These are phyloP conservation scores for Austroboletus niveus DNA, from an alignment of 1,284 basidiomycete species.

Conservation along the genomic window DNA sequence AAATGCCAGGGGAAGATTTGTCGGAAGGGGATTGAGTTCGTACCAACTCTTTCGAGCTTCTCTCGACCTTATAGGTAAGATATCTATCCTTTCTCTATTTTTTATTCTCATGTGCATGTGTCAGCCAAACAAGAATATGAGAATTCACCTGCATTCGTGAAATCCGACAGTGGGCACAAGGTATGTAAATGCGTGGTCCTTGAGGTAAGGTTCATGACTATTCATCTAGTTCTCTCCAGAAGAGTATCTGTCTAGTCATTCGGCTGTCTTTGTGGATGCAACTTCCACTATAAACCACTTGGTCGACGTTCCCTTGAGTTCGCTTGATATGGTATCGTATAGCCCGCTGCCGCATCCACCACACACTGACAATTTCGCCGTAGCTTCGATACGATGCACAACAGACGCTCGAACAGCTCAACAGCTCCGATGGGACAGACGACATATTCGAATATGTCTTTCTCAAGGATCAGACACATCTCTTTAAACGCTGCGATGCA, in stretches of 20 bases:
- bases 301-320: conserved; percentile 69
- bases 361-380: background rate
- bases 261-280: conserved; percentile 76
- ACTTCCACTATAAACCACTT: conserved; percentile 80
- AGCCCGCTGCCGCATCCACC: background rate
- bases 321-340: conserved; percentile 59
- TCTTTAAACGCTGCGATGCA: conserved; percentile 63
- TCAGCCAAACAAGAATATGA: conserved; percentile 72
- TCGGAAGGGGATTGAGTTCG: conserved; percentile 76
- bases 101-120: conserved; percentile 7
- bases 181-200: conserved; percentile 33
- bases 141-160: conserved; percentile 65
- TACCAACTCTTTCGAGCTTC: conserved; percentile 86
- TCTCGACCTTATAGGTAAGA: conserved; percentile 73
- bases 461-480: conserved; percentile 63
- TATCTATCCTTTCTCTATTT: background rate
- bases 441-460: conserved; percentile 80
- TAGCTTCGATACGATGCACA: conserved; percentile 78
- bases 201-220: conserved; percentile 4
- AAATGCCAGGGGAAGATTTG: conserved; percentile 48
- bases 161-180: conserved; percentile 46
- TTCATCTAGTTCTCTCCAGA: conserved; percentile 49
- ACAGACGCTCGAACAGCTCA: conserved; percentile 64
- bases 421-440: conserved; percentile 42
- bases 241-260: conserved; percentile 50